Percentiles rank a stretch among this genome's conserved stretches.
Evolutionary conservation across 306 rosid genomes (phyloP).

Genomic region (Corylus heterophylla): DNA sequence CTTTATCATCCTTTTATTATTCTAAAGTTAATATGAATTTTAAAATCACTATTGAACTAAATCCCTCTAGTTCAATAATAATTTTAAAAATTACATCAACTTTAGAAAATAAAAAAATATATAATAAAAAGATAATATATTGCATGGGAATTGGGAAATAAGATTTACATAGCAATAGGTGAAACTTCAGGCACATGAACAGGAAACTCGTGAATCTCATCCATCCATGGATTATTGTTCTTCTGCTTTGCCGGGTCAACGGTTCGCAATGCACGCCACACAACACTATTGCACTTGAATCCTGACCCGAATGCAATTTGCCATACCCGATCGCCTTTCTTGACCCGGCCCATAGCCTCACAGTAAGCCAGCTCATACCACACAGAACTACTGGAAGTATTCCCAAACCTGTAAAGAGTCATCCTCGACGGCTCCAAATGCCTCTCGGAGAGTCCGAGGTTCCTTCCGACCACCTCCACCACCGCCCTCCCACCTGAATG

Average conservation of each 20-base stretch:
- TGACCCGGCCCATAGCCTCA: constrained; percentile 9
- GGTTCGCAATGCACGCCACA: constrained; percentile 1
- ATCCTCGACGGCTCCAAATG: constrained; percentile 6
- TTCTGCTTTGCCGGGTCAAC: neutral
- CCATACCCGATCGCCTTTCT: constrained; percentile 12
- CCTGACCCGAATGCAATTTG: constrained; percentile 8
- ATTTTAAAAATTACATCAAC: no score
- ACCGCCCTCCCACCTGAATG: constrained; percentile 8
- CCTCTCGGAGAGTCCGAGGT: neutral
- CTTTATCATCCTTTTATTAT: no score
- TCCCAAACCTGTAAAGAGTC: constrained; percentile 6
- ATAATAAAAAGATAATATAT: no score
- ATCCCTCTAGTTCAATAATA: no score
- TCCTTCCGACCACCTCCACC: neutral
- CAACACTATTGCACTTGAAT: constrained; percentile 9
- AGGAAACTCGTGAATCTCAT: constrained; percentile 2
- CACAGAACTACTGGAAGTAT: constrained; percentile 5
- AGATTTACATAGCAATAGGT: neutral
- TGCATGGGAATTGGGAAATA: no score
- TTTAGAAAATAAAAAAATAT: no score
- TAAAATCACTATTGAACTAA: no score
- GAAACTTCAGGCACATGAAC: neutral
- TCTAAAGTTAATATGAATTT: no score
- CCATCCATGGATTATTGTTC: neutral
- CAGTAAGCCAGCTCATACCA: constrained; percentile 1